These are phyloP conservation scores for Coprinellus aureogranulatus DNA, from an alignment of 768 basidiomycete genomes.

Conservation along the genomic window DNA sequence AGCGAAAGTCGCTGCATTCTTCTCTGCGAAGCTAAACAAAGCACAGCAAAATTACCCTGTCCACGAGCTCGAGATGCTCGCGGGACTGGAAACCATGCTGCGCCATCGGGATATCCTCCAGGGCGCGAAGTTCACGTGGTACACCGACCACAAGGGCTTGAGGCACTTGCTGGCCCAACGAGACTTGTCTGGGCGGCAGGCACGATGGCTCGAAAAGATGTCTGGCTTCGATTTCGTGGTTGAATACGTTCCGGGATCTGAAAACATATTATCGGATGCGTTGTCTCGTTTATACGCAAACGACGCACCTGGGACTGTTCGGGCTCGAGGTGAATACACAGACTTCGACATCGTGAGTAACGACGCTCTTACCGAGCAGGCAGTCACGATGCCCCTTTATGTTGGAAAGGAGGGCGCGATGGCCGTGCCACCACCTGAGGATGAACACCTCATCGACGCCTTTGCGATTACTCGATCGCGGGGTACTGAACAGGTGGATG, in stretches of 20 bases:
- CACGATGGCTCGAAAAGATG: constrained; percentile 33
- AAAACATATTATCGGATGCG: constrained; percentile 34
- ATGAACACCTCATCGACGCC: background rate
- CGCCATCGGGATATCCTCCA: constrained; percentile 25
- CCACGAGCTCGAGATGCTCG: constrained; percentile 37
- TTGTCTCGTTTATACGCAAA: constrained; percentile 26
- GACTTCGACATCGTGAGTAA: background rate
- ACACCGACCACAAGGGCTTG: constrained; percentile 29
- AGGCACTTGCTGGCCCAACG: constrained; percentile 25
- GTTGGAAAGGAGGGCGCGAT: background rate
- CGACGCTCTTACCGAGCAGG: background rate
- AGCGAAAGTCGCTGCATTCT: constrained; percentile 28
- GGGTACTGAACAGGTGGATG: background rate
- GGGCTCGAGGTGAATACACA: constrained; percentile 4
- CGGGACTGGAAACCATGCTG: constrained; percentile 33
- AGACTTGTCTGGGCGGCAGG: constrained; percentile 30
- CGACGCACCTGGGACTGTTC: constrained; percentile 8
- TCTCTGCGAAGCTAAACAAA: constrained; percentile 26
- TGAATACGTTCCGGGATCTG: constrained; percentile 24
- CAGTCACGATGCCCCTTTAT: background rate
- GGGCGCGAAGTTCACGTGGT: constrained; percentile 23
- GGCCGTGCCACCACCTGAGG: background rate
- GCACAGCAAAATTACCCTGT: constrained; percentile 34
- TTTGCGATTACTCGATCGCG: background rate
- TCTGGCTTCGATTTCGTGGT: constrained; percentile 16